Evolutionary conservation across 1,139 yeast genomes (phyloP).

Genomic region (Geotrichum citri-aurantii): DNA sequence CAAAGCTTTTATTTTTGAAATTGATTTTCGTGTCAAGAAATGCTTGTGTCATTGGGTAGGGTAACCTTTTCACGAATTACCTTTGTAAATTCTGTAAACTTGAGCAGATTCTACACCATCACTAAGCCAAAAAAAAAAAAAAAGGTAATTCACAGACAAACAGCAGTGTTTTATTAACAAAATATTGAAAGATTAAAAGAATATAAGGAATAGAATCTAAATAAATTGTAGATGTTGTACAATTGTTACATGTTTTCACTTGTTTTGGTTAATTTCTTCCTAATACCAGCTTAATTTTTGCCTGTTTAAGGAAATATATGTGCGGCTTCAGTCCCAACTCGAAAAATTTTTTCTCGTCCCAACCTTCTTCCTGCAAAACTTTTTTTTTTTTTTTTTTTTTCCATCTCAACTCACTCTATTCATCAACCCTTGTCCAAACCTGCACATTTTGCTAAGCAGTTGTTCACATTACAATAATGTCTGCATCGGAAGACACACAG

Average conservation of each 20-base stretch:
- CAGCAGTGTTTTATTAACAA: too few relatives aligned
- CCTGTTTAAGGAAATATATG: neutral
- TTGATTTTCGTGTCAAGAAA: neutral
- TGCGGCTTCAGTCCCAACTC: conserved; percentile 10
- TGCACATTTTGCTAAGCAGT: neutral
- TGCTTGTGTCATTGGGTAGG: neutral
- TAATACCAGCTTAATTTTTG: too few relatives aligned
- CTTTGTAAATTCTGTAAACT: too few relatives aligned
- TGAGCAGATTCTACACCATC: too few relatives aligned
- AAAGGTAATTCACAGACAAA: too few relatives aligned
- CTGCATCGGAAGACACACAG: conserved; percentile 16
- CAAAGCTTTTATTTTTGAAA: neutral
- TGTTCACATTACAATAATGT: conserved; percentile 1
- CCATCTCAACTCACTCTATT: neutral
- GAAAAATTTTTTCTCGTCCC: conserved; percentile 3
- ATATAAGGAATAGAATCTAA: too few relatives aligned
- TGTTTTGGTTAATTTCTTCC: too few relatives aligned
- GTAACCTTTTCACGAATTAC: neutral
- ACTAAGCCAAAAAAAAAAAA: too few relatives aligned
- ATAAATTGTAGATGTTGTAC: too few relatives aligned
- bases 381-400: conserved; percentile 9
- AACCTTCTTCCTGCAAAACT: conserved; percentile 5
- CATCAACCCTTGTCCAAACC: neutral
- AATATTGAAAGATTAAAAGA: too few relatives aligned
- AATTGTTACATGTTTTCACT: too few relatives aligned